Conservation (phyloP, 169 alveolate species). For the Cystoisospora suis region DNA sequence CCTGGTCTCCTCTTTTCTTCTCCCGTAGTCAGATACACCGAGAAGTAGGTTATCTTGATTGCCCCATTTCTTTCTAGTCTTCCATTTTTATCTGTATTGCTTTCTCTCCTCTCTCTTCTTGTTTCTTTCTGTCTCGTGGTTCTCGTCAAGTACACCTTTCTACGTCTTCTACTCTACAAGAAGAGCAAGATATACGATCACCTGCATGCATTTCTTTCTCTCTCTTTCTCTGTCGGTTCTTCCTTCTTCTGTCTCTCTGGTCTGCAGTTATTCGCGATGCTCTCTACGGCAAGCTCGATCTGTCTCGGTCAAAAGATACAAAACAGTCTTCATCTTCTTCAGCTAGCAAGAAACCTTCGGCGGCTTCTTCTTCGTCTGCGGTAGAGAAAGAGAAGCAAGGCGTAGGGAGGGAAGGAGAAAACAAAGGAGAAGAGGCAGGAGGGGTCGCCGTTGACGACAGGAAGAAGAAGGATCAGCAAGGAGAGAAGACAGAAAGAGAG, state of each 20-base stretch:
- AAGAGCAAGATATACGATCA: no score
- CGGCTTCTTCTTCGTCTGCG: neutral
- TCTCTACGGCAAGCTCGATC: constrained; percentile 32
- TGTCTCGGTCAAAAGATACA: neutral
- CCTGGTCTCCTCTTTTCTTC: no score
- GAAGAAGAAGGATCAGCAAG: neutral
- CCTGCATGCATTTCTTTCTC: neutral
- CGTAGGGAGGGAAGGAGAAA: neutral
- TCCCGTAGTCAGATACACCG: no score
- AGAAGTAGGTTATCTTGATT: no score
- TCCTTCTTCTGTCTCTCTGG: neutral
- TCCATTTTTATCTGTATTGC: neutral
- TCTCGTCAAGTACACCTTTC: no score
- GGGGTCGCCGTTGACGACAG: neutral
- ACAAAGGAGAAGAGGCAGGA: neutral
- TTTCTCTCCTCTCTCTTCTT: no score
- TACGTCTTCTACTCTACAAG: no score
- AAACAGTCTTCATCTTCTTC: no score
- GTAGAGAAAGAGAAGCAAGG: neutral
- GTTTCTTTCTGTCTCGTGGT: neutral
- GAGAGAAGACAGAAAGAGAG: neutral
- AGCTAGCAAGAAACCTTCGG: neutral
- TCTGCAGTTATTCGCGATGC: constrained; percentile 21
- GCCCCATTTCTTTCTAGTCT: no score
- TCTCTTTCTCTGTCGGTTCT: neutral